Conservation (phyloP, 2,329 filamentous ascomycete genomes). For the Aspergillus candidus region DNA sequence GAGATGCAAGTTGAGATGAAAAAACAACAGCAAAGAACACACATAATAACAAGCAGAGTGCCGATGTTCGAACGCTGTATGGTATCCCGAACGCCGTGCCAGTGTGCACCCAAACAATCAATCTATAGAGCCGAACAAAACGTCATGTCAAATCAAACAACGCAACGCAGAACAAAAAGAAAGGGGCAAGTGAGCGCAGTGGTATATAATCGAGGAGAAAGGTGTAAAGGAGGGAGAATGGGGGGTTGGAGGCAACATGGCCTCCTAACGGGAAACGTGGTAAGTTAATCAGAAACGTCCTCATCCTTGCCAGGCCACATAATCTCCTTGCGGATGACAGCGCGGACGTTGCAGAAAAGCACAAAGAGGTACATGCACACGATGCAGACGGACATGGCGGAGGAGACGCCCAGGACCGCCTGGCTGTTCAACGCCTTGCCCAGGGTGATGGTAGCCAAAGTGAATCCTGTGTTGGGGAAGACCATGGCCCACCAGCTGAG, state of each 20-base stretch:
- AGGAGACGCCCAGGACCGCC: conserved; percentile 49
- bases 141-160: no score
- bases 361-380: conserved; percentile 53
- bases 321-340: conserved; percentile 48
- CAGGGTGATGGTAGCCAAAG: conserved; percentile 53
- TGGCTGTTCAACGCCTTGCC: conserved; percentile 49
- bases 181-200: neutral
- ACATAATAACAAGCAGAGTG: no score
- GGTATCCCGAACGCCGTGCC: no score
- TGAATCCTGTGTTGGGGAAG: conserved; percentile 61
- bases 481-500: conserved; percentile 60
- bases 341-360: conserved; percentile 44
- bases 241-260: neutral
- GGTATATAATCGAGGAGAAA: neutral
- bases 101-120: no score
- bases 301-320: conserved; percentile 57
- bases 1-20: no score
- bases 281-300: conserved; percentile 37
- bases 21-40: no score
- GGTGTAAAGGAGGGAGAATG: neutral
- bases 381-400: conserved; percentile 51
- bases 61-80: no score
- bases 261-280: no score
- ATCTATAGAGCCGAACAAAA: no score
- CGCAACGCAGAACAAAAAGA: neutral